Evolutionary conservation across 495 filamentous ascomycete species (phyloP).

Genomic region (Penicillium dipodomyicola): DNA sequence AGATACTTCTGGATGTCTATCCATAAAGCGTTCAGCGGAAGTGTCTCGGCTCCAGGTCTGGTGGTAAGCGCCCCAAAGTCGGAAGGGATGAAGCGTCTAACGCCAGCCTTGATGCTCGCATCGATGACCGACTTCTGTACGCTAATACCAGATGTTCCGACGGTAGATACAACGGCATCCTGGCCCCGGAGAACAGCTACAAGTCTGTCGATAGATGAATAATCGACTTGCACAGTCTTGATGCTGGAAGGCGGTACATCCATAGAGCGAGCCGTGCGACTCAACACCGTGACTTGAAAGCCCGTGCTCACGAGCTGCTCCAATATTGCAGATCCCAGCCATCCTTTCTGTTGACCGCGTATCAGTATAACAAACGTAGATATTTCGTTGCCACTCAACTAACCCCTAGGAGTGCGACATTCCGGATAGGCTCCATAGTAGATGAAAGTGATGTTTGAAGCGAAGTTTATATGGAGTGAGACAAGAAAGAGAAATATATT

Average conservation of each 20-base stretch:
- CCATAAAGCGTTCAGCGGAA: neutral
- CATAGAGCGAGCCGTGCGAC: neutral
- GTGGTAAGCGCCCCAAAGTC: slow-evolving; percentile 36
- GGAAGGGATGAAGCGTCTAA: slow-evolving; percentile 53
- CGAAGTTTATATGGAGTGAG: neutral
- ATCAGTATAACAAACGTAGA: neutral
- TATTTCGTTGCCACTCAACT: neutral
- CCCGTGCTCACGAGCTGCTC: neutral
- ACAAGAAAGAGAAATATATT: neutral
- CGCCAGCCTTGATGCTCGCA: slow-evolving; percentile 49
- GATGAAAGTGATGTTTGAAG: neutral
- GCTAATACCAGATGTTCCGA: slow-evolving; percentile 24
- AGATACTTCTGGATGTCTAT: neutral
- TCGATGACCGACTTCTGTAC: slow-evolving; percentile 48
- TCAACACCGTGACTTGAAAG: neutral
- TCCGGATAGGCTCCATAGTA: neutral
- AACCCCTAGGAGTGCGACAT: slow-evolving; percentile 1
- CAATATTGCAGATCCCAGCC: neutral
- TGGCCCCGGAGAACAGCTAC: slow-evolving; percentile 28
- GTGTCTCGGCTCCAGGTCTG: neutral
- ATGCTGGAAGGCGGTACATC: neutral
- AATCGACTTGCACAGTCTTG: slow-evolving; percentile 21
- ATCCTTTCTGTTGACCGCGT: neutral
- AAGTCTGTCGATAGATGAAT: slow-evolving; percentile 23
- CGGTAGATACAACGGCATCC: slow-evolving; percentile 40